Percentiles rank a stretch among this genome's conserved stretches.
These are phyloP conservation scores for Hysterium pulicare DNA, from an alignment of 2,329 filamentous ascomycete genomes.

Conservation along the genomic window DNA sequence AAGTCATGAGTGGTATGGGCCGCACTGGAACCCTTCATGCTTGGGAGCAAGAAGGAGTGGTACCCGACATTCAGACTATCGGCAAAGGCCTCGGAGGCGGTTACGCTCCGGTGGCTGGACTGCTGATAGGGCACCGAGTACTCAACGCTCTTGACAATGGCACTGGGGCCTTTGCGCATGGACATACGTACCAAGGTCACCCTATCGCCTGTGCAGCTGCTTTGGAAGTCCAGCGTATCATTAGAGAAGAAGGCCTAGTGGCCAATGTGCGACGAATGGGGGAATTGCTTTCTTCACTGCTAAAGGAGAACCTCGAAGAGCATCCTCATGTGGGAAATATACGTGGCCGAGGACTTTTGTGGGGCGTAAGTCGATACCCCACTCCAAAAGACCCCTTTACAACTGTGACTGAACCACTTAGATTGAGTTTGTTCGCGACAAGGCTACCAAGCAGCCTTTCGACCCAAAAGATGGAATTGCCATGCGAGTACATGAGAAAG, in stretches of 20 bases:
- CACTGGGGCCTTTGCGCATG: slow-evolving; percentile 53
- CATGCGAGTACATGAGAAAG: slow-evolving; percentile 51
- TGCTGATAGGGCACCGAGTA: slow-evolving; percentile 55
- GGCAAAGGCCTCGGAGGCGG: slow-evolving; percentile 66
- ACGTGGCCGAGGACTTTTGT: slow-evolving; percentile 58
- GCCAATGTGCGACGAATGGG: slow-evolving; percentile 58
- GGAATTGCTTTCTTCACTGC: slow-evolving; percentile 40
- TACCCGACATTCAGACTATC: slow-evolving; percentile 64
- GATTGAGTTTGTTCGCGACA: slow-evolving; percentile 59
- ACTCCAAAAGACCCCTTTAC: neutral
- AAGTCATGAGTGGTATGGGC: slow-evolving; percentile 70
- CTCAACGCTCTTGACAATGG: slow-evolving; percentile 46
- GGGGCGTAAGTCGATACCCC: slow-evolving; percentile 46
- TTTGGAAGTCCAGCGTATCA: slow-evolving; percentile 59
- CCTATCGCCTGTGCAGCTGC: slow-evolving; percentile 59
- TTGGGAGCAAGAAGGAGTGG: slow-evolving; percentile 57
- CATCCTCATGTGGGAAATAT: slow-evolving; percentile 58
- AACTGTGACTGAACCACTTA: slow-evolving; percentile 21
- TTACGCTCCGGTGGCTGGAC: slow-evolving; percentile 58
- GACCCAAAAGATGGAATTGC: slow-evolving; percentile 44
- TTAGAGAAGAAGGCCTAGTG: slow-evolving; percentile 56
- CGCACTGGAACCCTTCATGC: slow-evolving; percentile 58
- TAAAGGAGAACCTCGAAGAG: slow-evolving; percentile 43
- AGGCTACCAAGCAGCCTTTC: slow-evolving; percentile 54
- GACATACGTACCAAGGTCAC: slow-evolving; percentile 63